These are phyloP conservation scores for Aspergillus phoenicis DNA, from an alignment of 2,329 filamentous ascomycete species.

Conservation along the genomic window DNA sequence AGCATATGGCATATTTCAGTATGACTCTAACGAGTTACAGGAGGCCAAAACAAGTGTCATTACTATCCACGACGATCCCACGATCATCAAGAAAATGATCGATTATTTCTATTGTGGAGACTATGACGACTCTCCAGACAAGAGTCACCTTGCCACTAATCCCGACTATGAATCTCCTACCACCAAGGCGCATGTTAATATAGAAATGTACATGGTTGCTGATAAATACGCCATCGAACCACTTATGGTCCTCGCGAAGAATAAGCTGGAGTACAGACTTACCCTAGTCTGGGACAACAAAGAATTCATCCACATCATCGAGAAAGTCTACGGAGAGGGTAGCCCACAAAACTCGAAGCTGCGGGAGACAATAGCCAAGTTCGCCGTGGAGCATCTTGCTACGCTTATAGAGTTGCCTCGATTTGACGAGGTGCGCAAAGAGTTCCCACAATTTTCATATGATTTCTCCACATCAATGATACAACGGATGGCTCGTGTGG, in stretches of 20 bases:
- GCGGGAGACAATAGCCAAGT: neutral
- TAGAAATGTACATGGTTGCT: neutral
- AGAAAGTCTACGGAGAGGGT: neutral
- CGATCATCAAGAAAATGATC: neutral
- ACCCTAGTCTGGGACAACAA: neutral
- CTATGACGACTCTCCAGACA: neutral
- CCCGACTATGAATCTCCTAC: neutral
- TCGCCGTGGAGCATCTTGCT: neutral
- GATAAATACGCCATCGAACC: neutral
- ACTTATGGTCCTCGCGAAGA: neutral
- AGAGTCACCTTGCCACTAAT: neutral
- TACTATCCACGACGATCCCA: neutral
- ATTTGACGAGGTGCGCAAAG: neutral
- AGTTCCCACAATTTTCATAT: neutral
- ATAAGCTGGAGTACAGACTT: neutral
- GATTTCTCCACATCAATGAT: neutral
- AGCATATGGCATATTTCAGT: neutral
- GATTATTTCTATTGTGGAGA: neutral
- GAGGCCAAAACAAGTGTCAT: neutral
- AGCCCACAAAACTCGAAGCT: neutral
- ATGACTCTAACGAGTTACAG: neutral
- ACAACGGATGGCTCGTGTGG: too few relatives aligned
- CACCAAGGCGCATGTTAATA: neutral
- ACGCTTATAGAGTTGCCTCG: neutral
- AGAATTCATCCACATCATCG: neutral